phyloP scores from a whole-genome alignment of 768 basidiomycete species.

The Ephemerocybe angulata region DNA sequence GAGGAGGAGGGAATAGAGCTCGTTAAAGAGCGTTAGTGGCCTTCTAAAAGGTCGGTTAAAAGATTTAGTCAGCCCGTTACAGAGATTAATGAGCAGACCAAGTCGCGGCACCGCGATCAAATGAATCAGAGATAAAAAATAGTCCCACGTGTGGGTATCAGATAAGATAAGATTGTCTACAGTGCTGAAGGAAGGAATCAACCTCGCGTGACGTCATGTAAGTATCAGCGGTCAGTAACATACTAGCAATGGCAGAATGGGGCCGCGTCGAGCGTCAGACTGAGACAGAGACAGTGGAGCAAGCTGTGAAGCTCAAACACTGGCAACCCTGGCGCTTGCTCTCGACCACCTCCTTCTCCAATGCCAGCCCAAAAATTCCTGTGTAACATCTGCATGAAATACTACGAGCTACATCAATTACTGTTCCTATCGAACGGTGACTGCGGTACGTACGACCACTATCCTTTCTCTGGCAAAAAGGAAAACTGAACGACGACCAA shows the following conservation, averaged over 20 bases:
- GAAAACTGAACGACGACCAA: too few relatives aligned
- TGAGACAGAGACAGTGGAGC: too few relatives aligned
- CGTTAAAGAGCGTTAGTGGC: neutral
- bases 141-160: neutral
- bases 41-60: neutral
- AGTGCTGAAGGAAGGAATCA: too few relatives aligned
- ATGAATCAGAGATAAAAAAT: conserved; percentile 5
- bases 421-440: neutral
- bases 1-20: neutral
- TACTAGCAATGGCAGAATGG: too few relatives aligned
- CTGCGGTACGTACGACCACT: too few relatives aligned
- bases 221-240: too few relatives aligned
- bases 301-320: too few relatives aligned
- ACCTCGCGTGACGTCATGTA: too few relatives aligned
- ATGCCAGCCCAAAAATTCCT: too few relatives aligned
- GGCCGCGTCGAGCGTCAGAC: too few relatives aligned
- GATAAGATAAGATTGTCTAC: conserved; percentile 3
- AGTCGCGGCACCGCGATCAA: conserved; percentile 3
- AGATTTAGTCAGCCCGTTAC: conserved; percentile 2
- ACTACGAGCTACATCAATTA: neutral
- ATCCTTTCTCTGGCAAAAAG: too few relatives aligned
- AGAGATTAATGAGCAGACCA: neutral
- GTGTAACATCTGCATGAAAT: neutral
- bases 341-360: neutral
- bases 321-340: too few relatives aligned